phyloP scores from a whole-genome alignment of 2,329 filamentous ascomycete genomes.

The Ophiosphaerella narmari region DNA sequence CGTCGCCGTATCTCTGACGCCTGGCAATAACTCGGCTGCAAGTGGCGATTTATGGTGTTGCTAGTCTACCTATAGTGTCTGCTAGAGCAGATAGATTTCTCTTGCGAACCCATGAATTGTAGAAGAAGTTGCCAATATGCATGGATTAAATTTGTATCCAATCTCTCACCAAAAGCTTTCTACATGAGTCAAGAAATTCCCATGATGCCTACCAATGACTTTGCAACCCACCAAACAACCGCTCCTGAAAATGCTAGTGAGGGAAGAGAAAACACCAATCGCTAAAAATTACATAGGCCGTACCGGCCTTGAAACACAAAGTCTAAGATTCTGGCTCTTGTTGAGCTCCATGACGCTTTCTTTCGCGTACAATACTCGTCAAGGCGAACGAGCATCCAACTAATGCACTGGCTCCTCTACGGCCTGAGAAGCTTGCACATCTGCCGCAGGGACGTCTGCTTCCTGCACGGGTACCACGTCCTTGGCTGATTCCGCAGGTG shows the following conservation, averaged over 20 bases:
- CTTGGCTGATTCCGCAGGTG: constrained; percentile 8
- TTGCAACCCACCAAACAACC: constrained; percentile 35
- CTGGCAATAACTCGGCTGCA: background rate
- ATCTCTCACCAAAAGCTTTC: constrained; percentile 9
- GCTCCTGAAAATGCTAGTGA: constrained; percentile 45
- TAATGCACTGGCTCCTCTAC: constrained; percentile 31
- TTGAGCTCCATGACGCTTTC: background rate
- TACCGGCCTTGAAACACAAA: background rate
- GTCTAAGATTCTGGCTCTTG: background rate
- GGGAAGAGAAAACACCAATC: constrained; percentile 16
- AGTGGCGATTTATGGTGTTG: constrained; percentile 17
- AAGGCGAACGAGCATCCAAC: background rate
- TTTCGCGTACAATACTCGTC: too few species aligned
- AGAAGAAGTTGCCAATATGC: background rate
- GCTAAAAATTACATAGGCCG: constrained; percentile 2
- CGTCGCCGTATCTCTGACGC: background rate
- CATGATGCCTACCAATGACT: constrained; percentile 35
- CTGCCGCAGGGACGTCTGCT: constrained; percentile 10
- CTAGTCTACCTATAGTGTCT: constrained; percentile 18
- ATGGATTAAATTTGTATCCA: constrained; percentile 22
- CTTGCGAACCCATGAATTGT: background rate
- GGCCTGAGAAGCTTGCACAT: constrained; percentile 29
- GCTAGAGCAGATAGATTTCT: background rate
- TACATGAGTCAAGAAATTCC: constrained; percentile 6
- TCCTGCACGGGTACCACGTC: constrained; percentile 22